phyloP scores from a whole-genome alignment of 257 asterid genomes.

The Solanum virginianum region DNA sequence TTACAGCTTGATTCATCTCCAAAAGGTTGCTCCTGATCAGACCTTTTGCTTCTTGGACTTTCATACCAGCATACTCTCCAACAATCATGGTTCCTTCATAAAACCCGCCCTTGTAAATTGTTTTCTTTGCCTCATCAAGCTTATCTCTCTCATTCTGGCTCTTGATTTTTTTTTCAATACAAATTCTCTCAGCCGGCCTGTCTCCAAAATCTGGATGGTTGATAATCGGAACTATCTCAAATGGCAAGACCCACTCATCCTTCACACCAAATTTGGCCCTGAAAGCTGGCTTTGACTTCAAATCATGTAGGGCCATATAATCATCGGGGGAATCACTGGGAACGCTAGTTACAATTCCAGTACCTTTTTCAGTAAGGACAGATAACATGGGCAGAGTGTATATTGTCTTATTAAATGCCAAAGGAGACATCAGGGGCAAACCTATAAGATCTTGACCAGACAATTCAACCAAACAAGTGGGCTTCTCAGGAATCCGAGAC shows the following conservation, averaged over 20 bases:
- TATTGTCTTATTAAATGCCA: constrained; percentile 62
- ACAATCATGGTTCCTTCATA: constrained; percentile 82
- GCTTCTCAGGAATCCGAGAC: constrained; percentile 62
- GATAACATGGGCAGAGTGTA: constrained; percentile 86
- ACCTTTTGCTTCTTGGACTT: constrained; percentile 80
- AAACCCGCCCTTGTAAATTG: constrained; percentile 84
- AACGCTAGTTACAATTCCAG: constrained; percentile 91
- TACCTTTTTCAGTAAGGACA: constrained; percentile 89
- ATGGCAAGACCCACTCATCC: constrained; percentile 91
- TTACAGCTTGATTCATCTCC: constrained; percentile 59
- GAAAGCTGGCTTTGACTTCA: constrained; percentile 73
- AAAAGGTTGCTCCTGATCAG: constrained; percentile 58
- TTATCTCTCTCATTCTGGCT: constrained; percentile 93
- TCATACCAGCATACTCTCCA: constrained; percentile 67
- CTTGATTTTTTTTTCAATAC: constrained; percentile 73
- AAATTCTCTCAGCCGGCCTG: constrained; percentile 79
- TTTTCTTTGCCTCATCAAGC: constrained; percentile 92
- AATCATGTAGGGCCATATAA: constrained; percentile 78
- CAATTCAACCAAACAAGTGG: constrained; percentile 75
- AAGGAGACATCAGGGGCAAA: constrained; percentile 61
- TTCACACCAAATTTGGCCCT: constrained; percentile 76
- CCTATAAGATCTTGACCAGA: constrained; percentile 88
- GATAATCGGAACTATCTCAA: constrained; percentile 78
- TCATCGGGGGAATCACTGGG: constrained; percentile 97
- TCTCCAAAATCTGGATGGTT: constrained; percentile 91